These are phyloP conservation scores for Lagenaria siceraria DNA, from an alignment of 306 rosid species.

Conservation along the genomic window DNA sequence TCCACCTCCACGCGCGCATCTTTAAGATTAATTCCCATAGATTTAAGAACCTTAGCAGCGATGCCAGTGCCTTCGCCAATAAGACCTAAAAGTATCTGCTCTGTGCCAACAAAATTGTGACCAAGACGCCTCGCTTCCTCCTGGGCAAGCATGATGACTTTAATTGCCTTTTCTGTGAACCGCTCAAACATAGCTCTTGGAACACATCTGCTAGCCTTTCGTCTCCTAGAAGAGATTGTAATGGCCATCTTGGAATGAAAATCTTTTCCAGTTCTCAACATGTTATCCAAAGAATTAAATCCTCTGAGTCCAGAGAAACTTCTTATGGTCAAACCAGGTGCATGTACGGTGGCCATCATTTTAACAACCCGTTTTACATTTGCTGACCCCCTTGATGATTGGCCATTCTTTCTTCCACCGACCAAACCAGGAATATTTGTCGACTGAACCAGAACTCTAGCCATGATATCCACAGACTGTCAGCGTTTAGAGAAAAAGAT, in stretches of 20 bases:
- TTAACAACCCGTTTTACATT: conserved; percentile 31
- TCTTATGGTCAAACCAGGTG: conserved; percentile 36
- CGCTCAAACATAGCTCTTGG: conserved; percentile 98
- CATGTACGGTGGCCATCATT: conserved; percentile 41
- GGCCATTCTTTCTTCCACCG: conserved; percentile 35
- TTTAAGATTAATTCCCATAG: conserved; percentile 96
- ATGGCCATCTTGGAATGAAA: conserved; percentile 42
- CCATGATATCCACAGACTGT: conserved; percentile 32
- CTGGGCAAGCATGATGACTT: conserved; percentile 95
- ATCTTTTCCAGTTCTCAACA: conserved; percentile 44
- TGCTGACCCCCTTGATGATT: conserved; percentile 44
- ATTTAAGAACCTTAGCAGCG: conserved; percentile 91
- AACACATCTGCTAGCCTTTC: conserved; percentile 48
- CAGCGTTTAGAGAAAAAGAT: background rate
- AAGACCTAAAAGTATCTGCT: conserved; percentile 96
- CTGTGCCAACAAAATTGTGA: conserved; percentile 97
- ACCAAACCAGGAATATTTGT: conserved; percentile 51
- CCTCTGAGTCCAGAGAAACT: conserved; percentile 65
- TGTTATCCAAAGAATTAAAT: conserved; percentile 46
- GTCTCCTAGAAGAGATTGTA: conserved; percentile 32
- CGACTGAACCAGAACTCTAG: conserved; percentile 77
- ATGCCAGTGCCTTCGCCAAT: conserved; percentile 98
- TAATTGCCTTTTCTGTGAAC: conserved; percentile 91
- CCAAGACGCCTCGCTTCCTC: conserved; percentile 99
- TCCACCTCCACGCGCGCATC: conserved; percentile 98